Evolutionary conservation across 352 stramenopile genomes (phyloP).

Genomic region (Pythium apleroticum): DNA sequence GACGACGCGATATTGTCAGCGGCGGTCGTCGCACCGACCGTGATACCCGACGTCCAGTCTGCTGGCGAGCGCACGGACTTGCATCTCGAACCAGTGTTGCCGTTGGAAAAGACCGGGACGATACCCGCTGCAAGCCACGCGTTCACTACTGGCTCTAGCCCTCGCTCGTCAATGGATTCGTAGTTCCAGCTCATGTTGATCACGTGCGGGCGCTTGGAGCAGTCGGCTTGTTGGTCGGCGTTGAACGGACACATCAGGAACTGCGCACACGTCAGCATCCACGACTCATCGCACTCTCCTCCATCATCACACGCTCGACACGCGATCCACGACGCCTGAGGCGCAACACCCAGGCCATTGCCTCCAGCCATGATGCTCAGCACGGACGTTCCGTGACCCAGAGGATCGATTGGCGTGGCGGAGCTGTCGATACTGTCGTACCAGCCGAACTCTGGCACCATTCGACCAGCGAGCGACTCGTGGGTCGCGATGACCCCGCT

Average conservation of each 20-base stretch:
- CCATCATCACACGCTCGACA: constrained; percentile 39
- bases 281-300: constrained; percentile 33
- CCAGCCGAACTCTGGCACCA: constrained; percentile 44
- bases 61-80: constrained; percentile 39
- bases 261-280: constrained; percentile 44
- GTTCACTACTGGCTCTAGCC: constrained; percentile 28
- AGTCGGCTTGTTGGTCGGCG: constrained; percentile 32
- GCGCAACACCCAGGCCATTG: constrained; percentile 37
- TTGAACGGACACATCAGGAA: constrained; percentile 45
- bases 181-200: constrained; percentile 69
- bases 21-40: constrained; percentile 46
- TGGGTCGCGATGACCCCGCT: constrained; percentile 43
- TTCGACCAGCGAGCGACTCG: constrained; percentile 34
- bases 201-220: constrained; percentile 49
- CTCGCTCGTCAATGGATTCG: constrained; percentile 32
- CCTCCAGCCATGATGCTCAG: constrained; percentile 36
- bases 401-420: constrained; percentile 32
- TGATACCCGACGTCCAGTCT: constrained; percentile 38
- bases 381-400: constrained; percentile 39
- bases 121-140: constrained; percentile 57
- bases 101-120: constrained; percentile 53
- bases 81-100: constrained; percentile 45
- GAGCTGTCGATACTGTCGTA: constrained; percentile 41
- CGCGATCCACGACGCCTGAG: constrained; percentile 39
- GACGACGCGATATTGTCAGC: constrained; percentile 33